phyloP scores from a whole-genome alignment of 2,329 filamentous ascomycete species.

The Arachnomyces sp. region DNA sequence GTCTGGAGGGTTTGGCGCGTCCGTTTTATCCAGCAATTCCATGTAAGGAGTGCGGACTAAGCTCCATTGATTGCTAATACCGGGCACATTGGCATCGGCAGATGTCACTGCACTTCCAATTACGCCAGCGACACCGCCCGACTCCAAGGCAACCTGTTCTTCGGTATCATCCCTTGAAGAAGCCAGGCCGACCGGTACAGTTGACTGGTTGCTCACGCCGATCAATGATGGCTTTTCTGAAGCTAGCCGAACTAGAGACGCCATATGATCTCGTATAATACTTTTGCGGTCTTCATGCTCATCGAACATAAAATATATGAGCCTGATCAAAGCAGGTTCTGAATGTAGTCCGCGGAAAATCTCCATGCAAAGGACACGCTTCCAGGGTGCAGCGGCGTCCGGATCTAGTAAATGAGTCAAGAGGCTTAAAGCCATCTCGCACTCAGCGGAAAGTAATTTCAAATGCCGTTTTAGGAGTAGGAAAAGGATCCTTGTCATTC shows the following conservation, averaged over 20 bases:
- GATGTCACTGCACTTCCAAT: constrained; percentile 65
- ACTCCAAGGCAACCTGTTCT: constrained; percentile 83
- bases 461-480: constrained; percentile 74
- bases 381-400: constrained; percentile 72
- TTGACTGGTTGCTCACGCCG: constrained; percentile 81
- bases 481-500: constrained; percentile 74
- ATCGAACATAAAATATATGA: constrained; percentile 77
- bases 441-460: constrained; percentile 65
- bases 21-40: constrained; percentile 87
- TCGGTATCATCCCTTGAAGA: constrained; percentile 52
- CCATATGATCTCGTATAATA: constrained; percentile 73
- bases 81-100: constrained; percentile 58
- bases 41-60: constrained; percentile 78
- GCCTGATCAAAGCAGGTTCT: constrained; percentile 68
- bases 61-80: constrained; percentile 90
- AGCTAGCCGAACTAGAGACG: constrained; percentile 83
- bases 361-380: constrained; percentile 82
- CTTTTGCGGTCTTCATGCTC: constrained; percentile 62
- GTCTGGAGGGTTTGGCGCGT: constrained; percentile 74
- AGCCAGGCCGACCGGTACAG: constrained; percentile 60
- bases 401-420: constrained; percentile 83
- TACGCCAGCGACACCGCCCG: constrained; percentile 77
- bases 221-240: constrained; percentile 86
- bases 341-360: constrained; percentile 79
- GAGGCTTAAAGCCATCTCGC: constrained; percentile 72